A percentile compares a stretch with the other conserved stretches of the same genome.
Evolutionary conservation across 1,139 yeast genomes (phyloP).

Genomic region (Scheffersomyces segobiensis): DNA sequence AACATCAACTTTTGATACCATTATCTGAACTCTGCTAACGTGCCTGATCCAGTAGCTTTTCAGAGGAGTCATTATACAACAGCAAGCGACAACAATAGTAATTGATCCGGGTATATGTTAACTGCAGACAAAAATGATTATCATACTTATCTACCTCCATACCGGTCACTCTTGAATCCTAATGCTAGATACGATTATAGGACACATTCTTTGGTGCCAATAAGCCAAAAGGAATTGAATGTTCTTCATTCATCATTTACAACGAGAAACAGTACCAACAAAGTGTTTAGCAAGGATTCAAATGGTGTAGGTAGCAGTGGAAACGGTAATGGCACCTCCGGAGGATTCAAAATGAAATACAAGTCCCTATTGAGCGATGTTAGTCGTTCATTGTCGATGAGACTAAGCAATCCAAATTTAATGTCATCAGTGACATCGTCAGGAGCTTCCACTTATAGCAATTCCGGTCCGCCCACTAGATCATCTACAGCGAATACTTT

Average conservation of each 20-base stretch:
- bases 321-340: slow-evolving; percentile 5
- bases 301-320: background rate
- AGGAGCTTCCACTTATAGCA: background rate
- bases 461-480: slow-evolving; percentile 1
- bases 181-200: slow-evolving; percentile 44
- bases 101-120: background rate
- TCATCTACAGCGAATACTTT: background rate
- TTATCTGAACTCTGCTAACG: background rate
- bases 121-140: slow-evolving; percentile 20
- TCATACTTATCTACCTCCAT: slow-evolving; percentile 42
- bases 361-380: slow-evolving; percentile 45
- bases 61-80: background rate
- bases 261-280: slow-evolving; percentile 10
- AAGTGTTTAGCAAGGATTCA: slow-evolving; percentile 10
- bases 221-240: slow-evolving; percentile 34
- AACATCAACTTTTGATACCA: background rate
- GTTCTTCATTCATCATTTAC: slow-evolving; percentile 11
- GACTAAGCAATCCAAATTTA: slow-evolving; percentile 20
- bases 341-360: slow-evolving; percentile 42
- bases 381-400: slow-evolving; percentile 24
- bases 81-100: background rate
- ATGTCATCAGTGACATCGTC: slow-evolving; percentile 1
- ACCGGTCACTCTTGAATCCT: slow-evolving; percentile 45
- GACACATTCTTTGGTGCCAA: slow-evolving; percentile 41
- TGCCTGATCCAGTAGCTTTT: background rate